These are phyloP conservation scores for Saccharomycopsis guyanensis DNA, from an alignment of 805 yeast genomes.

Conservation along the genomic window DNA sequence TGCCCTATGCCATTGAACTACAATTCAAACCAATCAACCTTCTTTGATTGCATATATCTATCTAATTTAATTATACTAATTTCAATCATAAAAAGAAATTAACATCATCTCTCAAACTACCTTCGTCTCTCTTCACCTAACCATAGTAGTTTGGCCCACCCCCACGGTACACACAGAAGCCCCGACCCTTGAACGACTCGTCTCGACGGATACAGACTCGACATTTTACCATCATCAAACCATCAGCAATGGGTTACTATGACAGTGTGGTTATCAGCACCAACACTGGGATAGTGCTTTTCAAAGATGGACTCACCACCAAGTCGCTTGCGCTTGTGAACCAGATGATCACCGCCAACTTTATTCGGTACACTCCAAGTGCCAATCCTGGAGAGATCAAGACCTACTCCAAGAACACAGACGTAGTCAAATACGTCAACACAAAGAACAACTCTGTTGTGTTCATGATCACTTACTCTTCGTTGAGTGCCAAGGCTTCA, in stretches of 20 bases:
- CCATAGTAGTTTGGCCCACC: no score
- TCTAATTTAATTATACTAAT: no score
- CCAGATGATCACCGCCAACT: constrained; percentile 12
- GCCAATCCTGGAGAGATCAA: constrained; percentile 3
- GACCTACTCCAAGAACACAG: constrained; percentile 12
- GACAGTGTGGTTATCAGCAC: constrained; percentile 15
- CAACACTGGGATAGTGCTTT: constrained; percentile 19
- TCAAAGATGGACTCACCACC: constrained; percentile 1
- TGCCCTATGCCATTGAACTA: no score
- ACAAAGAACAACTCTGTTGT: constrained; percentile 5
- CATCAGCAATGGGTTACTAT: constrained; percentile 1
- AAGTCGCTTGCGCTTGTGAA: constrained; percentile 11
- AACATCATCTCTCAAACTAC: no score
- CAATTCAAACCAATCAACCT: no score
- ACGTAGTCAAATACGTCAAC: constrained; percentile 16
- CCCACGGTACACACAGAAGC: no score
- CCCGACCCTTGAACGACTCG: no score
- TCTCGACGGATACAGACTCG: no score
- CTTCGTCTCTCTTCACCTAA: no score
- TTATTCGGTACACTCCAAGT: constrained; percentile 5
- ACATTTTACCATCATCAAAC: no score
- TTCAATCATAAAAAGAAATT: no score
- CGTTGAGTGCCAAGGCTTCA: constrained; percentile 7
- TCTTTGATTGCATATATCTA: no score
- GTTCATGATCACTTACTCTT: constrained; percentile 9